Conservation (phyloP, 2,329 filamentous ascomycete species). For the Aspergillus novofumigatus region DNA sequence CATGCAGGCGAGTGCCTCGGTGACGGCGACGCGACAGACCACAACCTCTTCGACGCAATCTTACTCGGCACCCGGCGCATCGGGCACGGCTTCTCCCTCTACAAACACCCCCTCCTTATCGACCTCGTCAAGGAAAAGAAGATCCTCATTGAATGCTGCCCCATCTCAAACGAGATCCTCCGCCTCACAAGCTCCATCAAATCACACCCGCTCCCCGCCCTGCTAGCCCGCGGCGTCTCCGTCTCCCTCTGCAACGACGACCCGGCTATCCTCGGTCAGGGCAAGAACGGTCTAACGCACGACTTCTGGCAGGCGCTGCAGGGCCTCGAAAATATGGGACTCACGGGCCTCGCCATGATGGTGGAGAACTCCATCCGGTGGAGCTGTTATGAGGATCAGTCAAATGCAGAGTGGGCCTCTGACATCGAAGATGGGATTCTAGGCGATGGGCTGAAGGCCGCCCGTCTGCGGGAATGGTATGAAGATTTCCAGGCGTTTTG, state of each 20-base stretch:
- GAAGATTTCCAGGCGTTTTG: constrained; percentile 86
- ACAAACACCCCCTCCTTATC: constrained; percentile 84
- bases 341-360: constrained; percentile 78
- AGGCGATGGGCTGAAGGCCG: constrained; percentile 66
- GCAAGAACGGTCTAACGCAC: constrained; percentile 75
- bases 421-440: constrained; percentile 70
- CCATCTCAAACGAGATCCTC: constrained; percentile 84
- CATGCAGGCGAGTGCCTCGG: constrained; percentile 88
- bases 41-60: constrained; percentile 85
- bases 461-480: constrained; percentile 72
- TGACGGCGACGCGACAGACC: constrained; percentile 69
- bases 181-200: constrained; percentile 72
- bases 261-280: constrained; percentile 81
- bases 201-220: constrained; percentile 74
- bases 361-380: constrained; percentile 91
- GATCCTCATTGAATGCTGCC: constrained; percentile 85
- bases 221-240: constrained; percentile 77
- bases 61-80: constrained; percentile 83
- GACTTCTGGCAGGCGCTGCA: constrained; percentile 94
- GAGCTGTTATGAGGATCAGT: constrained; percentile 82
- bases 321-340: constrained; percentile 84
- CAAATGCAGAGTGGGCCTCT: constrained; percentile 63
- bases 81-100: constrained; percentile 82
- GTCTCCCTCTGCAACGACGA: constrained; percentile 88
- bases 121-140: constrained; percentile 85